Evolutionary conservation across 352 stramenopile species (phyloP).

Genomic region (Aphanomyces invadans): DNA sequence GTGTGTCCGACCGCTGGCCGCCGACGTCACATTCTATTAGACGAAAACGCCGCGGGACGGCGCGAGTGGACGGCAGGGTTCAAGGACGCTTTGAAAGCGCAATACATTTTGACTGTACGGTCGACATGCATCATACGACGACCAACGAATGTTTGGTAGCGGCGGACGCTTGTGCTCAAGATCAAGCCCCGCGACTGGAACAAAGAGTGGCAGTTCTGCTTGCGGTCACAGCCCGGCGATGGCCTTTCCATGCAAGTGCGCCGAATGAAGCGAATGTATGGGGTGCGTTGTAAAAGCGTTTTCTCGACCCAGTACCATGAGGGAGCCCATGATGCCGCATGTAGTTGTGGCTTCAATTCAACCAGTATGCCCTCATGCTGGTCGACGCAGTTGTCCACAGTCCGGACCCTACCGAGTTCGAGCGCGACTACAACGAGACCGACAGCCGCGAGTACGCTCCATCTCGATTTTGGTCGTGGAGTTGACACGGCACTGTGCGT

Average conservation of each 20-base stretch:
- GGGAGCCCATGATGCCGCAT: too few relatives aligned
- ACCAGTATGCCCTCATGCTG: slow-evolving; percentile 23
- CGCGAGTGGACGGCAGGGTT: slow-evolving; percentile 60
- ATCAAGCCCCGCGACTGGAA: slow-evolving; percentile 74
- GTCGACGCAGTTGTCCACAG: slow-evolving; percentile 9
- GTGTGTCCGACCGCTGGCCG: background rate
- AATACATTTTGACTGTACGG: background rate
- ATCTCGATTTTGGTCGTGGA: too few relatives aligned
- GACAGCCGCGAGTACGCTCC: too few relatives aligned
- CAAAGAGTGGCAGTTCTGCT: slow-evolving; percentile 71
- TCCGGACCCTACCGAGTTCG: background rate
- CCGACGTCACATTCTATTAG: slow-evolving; percentile 25
- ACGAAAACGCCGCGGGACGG: slow-evolving; percentile 63
- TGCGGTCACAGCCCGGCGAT: slow-evolving; percentile 25
- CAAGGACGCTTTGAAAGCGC: slow-evolving; percentile 34
- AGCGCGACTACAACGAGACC: too few relatives aligned
- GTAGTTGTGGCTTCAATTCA: slow-evolving; percentile 25
- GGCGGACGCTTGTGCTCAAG: slow-evolving; percentile 38
- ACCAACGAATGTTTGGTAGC: too few relatives aligned
- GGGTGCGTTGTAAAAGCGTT: background rate
- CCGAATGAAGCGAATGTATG: slow-evolving; percentile 25
- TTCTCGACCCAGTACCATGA: background rate
- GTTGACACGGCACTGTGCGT: too few relatives aligned
- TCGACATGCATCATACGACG: too few relatives aligned
- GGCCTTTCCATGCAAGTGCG: slow-evolving; percentile 19